phyloP scores from a whole-genome alignment of 2,329 filamentous ascomycete species.

The Trichoderma pleuroti region DNA sequence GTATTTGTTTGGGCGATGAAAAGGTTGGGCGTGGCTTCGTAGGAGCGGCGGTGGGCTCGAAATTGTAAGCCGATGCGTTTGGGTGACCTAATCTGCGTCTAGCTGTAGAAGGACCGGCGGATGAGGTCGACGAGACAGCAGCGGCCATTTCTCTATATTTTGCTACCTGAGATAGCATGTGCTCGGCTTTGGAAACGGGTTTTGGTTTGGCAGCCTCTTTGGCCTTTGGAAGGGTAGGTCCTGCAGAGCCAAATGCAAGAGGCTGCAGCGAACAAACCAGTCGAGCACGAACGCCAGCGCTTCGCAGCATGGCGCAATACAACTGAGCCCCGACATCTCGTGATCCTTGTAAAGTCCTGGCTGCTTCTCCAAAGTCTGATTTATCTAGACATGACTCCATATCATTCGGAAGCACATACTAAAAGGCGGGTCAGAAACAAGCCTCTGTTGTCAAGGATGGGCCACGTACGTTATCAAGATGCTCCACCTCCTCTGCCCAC shows the following conservation, averaged over 20 bases:
- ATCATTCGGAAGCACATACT: slow-evolving; percentile 58
- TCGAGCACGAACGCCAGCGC: slow-evolving; percentile 75
- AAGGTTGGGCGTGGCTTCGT: slow-evolving; percentile 28
- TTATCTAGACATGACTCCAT: slow-evolving; percentile 66
- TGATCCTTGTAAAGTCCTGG: slow-evolving; percentile 69
- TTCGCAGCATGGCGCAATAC: slow-evolving; percentile 81
- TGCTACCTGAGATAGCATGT: slow-evolving; percentile 24
- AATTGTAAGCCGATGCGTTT: slow-evolving; percentile 50
- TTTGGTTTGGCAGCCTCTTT: slow-evolving; percentile 29
- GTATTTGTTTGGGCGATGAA: slow-evolving; percentile 44
- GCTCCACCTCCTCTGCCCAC: slow-evolving; percentile 69
- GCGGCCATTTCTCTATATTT: slow-evolving; percentile 38
- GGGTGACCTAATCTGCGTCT: slow-evolving; percentile 52
- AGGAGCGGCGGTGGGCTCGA: slow-evolving; percentile 43
- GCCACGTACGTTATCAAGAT: slow-evolving; percentile 53
- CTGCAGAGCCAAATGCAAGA: slow-evolving; percentile 62
- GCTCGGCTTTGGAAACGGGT: slow-evolving; percentile 33
- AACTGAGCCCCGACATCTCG: slow-evolving; percentile 86
- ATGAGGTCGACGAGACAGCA: slow-evolving; percentile 25
- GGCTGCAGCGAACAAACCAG: slow-evolving; percentile 89
- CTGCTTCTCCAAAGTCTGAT: slow-evolving; percentile 69
- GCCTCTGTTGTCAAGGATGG: neutral
- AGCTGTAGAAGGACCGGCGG: slow-evolving; percentile 36
- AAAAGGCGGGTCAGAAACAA: neutral
- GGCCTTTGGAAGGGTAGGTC: slow-evolving; percentile 46